These are phyloP conservation scores for Zymoseptoria crescenta DNA, from an alignment of 2,329 filamentous ascomycete genomes.

Conservation along the genomic window DNA sequence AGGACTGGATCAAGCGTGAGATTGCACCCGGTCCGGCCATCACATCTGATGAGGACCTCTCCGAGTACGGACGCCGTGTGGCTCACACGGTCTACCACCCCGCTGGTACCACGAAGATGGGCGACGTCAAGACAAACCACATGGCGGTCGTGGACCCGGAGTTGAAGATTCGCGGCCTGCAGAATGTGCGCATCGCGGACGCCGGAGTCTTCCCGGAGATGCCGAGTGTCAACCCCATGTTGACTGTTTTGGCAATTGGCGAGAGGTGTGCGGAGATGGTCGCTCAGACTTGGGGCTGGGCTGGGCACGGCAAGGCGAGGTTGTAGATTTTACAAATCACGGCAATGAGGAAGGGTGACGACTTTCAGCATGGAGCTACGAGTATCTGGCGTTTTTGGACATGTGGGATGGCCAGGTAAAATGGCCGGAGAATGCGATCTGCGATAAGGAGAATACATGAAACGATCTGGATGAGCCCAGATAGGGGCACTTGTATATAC, in stretches of 20 bases:
- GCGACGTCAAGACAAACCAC: conserved; percentile 58
- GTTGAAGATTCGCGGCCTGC: conserved; percentile 64
- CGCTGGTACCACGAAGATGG: conserved; percentile 86
- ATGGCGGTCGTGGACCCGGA: conserved; percentile 73
- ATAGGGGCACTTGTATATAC: not conserved
- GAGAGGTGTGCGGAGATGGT: conserved; percentile 82
- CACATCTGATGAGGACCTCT: conserved; percentile 70
- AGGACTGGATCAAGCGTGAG: conserved; percentile 74
- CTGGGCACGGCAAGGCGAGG: conserved; percentile 46
- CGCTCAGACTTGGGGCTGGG: conserved; percentile 63
- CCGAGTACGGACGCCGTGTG: conserved; percentile 69
- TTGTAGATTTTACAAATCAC: no score
- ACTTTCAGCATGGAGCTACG: not conserved
- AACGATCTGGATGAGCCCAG: not conserved
- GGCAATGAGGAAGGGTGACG: no score
- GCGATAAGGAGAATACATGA: not conserved
- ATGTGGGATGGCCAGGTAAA: not conserved
- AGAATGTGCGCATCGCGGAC: conserved; percentile 71
- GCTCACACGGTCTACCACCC: conserved; percentile 90
- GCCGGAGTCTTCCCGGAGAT: conserved; percentile 85
- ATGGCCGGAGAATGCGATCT: not conserved
- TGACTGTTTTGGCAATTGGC: conserved; percentile 76
- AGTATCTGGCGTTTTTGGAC: not conserved
- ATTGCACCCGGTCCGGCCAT: conserved; percentile 67
- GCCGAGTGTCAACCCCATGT: conserved; percentile 81